A percentile compares a stretch with the other conserved stretches of the same genome.
Evolutionary conservation across 805 yeast species (phyloP).

Genomic region (Wickerhamomyces silvicola): DNA sequence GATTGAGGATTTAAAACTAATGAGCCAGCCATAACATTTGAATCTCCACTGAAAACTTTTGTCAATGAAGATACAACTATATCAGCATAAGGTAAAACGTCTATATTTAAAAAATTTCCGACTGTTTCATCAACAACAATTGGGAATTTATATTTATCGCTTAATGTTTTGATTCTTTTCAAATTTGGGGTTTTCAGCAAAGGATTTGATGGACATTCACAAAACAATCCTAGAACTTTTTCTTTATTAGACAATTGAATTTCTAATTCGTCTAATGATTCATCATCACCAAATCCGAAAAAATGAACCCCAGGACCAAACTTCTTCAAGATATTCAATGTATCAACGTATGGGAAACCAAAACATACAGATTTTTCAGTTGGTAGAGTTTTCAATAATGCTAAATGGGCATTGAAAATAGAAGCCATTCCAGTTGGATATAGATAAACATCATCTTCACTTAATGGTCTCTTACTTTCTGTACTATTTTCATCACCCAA

Average conservation of each 20-base stretch:
- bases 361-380: constrained; percentile 73
- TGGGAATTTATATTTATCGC: constrained; percentile 65
- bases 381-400: constrained; percentile 30
- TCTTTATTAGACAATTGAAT: constrained; percentile 52
- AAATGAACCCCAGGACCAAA: constrained; percentile 91
- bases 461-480: constrained; percentile 17
- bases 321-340: constrained; percentile 75
- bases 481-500: constrained; percentile 35
- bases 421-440: constrained; percentile 93
- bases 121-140: constrained; percentile 92
- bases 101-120: constrained; percentile 82
- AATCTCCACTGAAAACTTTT: constrained; percentile 89
- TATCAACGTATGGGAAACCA: constrained; percentile 95
- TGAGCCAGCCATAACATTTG: constrained; percentile 94
- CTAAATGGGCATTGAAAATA: constrained; percentile 73
- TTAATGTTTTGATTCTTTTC: constrained; percentile 52
- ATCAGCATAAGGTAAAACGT: constrained; percentile 79
- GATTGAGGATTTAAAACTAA: constrained; percentile 70
- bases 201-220: constrained; percentile 97
- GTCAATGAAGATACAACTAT: constrained; percentile 82
- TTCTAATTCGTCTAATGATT: constrained; percentile 61
- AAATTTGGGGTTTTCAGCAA: constrained; percentile 79
- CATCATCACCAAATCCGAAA: constrained; percentile 77
- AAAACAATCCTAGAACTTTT: constrained; percentile 68
- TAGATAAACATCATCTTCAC: constrained; percentile 67